Percentiles rank a stretch among this genome's conserved stretches.
Conservation (phyloP, 805 yeast species). For the Yamadazyma endophytica region DNA sequence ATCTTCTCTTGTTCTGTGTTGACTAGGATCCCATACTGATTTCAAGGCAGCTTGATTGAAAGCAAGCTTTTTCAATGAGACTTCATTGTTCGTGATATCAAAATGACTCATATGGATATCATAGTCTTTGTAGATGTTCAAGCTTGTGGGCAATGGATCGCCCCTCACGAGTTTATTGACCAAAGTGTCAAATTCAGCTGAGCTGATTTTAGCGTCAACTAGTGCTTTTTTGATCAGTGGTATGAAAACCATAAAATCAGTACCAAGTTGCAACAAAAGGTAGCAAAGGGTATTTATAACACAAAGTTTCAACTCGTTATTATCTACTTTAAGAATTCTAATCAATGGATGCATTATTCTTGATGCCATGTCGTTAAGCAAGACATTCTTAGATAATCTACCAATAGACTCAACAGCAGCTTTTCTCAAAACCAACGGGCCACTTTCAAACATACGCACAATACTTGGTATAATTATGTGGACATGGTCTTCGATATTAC, state of each 20-base stretch:
- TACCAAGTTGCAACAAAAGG: constrained; percentile 73
- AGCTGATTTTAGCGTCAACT: constrained; percentile 59
- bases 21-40: constrained; percentile 88
- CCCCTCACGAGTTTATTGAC: constrained; percentile 74
- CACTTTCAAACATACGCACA: constrained; percentile 72
- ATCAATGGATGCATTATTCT: constrained; percentile 84
- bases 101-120: constrained; percentile 33
- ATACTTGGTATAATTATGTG: constrained; percentile 86
- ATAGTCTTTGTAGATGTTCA: constrained; percentile 64
- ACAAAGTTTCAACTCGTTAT: constrained; percentile 59
- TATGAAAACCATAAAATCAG: constrained; percentile 79
- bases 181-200: constrained; percentile 73
- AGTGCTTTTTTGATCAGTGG: constrained; percentile 73
- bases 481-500: constrained; percentile 81
- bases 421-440: constrained; percentile 56
- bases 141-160: constrained; percentile 79
- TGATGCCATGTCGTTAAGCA: constrained; percentile 82
- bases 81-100: constrained; percentile 60
- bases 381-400: constrained; percentile 66
- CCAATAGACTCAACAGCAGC: constrained; percentile 84
- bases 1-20: constrained; percentile 85
- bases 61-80: constrained; percentile 71
- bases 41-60: constrained; percentile 61
- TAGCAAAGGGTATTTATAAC: constrained; percentile 79
- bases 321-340: constrained; percentile 51